Base-by-base conservation (phyloP, 768 basidiomycete genomes). In the Royoungia palumana region DNA sequence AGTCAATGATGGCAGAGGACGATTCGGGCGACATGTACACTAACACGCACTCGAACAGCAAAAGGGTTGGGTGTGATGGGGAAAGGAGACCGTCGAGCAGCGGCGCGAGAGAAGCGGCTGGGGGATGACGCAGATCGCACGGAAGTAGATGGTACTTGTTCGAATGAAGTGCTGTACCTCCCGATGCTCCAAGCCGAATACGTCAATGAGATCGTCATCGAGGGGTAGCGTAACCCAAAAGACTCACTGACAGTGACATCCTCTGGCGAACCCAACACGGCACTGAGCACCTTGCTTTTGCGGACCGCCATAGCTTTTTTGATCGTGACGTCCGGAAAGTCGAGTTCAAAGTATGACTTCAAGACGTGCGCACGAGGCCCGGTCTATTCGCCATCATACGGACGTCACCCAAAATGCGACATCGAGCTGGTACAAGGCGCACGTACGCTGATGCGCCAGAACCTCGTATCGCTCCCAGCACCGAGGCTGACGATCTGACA, bases 401-500 rank as follows among this genome's bases (percentile, higher is more conserved):
- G 32, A 14, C 32, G 7, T 32, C 32, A 58, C 17, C 59, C 55
- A 46, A 28, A 11, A 36, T 17, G 25, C 34, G 12, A 32, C 19
- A 46, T 20, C 28, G 34, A 44, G 41, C 12, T 8, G 17, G 16
- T 1, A 21, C 12, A 10, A 43, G 3, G 39, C 21, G 35, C 36
- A 49, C 87, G 71, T 71, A 91, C 92, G 72, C 76, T 78, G 58
- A 95, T 72, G 47, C 94, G 76, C 94, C 95, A 99, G 65, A 89
- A 98, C 45, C 96, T 74, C 3, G 93, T 93, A 70, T 99, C 96
- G 59, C 91, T 97, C 20, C 96, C 96, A 2, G 94, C 88, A 0
- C 96, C 96, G 25, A 97, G 67, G 67, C 90, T 95, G n/a, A 98
- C 79, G 46, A 98, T 85, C 74, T 98, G 96, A 55, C 81, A 84